Evolutionary conservation across 2,329 filamentous ascomycete genomes (phyloP).

Genomic region (Alternaria solani): DNA sequence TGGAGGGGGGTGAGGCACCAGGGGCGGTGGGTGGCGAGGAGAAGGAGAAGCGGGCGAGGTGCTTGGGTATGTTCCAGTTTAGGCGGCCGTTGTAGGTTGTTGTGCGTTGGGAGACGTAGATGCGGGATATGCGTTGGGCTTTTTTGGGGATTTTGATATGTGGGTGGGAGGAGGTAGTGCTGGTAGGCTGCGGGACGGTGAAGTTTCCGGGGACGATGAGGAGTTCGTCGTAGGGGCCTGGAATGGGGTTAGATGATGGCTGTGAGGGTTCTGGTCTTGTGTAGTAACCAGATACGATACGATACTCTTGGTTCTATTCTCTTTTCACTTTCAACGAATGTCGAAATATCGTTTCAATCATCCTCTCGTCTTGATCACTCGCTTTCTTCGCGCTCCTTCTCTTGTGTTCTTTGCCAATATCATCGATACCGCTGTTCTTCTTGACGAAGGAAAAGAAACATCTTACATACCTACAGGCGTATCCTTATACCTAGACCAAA

Average conservation of each 20-base stretch:
- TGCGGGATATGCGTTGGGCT: constrained; percentile 41
- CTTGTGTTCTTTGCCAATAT: background rate
- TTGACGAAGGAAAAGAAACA: background rate
- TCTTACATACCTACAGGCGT: constrained; percentile 44
- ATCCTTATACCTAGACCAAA: constrained; percentile 25
- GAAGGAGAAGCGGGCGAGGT: constrained; percentile 46
- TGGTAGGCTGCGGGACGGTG: constrained; percentile 28
- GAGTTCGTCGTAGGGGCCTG: constrained; percentile 46
- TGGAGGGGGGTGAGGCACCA: constrained; percentile 23
- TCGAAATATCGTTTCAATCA: background rate
- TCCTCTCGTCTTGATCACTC: background rate
- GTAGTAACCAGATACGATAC: too few relatives aligned
- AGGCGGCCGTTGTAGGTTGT: constrained; percentile 45
- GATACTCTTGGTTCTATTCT: background rate
- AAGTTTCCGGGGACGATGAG: constrained; percentile 44
- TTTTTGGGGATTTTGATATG: constrained; percentile 31
- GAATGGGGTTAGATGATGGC: constrained; percentile 1
- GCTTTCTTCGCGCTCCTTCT: background rate
- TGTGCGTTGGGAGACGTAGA: constrained; percentile 46
- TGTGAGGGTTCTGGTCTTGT: background rate
- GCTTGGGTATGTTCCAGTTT: constrained; percentile 49
- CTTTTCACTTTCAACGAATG: background rate
- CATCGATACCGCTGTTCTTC: background rate
- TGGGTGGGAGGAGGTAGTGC: background rate
- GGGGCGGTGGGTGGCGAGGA: constrained; percentile 30